Evolutionary conservation across 257 asterid species (phyloP), one percentile per base, ranked within the genome.

Genomic region (Plantago major): DNA sequence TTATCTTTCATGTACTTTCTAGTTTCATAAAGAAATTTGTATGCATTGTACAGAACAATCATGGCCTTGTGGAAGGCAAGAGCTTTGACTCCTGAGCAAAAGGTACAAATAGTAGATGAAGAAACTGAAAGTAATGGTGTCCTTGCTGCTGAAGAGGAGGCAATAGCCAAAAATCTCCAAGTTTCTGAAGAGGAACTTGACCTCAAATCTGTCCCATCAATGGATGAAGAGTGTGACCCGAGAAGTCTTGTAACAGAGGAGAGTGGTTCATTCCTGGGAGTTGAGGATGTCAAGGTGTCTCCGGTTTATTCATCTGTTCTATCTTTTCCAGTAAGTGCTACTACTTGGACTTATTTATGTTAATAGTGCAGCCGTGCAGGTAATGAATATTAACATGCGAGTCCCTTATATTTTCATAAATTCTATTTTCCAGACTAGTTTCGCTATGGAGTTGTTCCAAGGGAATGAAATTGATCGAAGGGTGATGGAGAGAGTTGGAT

Each of bases 11-110:
- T 42, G 28, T 42, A 42, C 5, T 58, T 58, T 58, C 9, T 42
- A 58, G 33, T 42, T 58, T 19, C 28, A 11, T 15, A 63, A 61
- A 42, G 55, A 44, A 65, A 53, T 63, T 15, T 18, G 30, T 71
- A 49, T 62, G 19, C 74, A 61, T 63, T 69, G 28, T 55, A 43
- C 77, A 92, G 97, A 82, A 89, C 97, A 65, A 87, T 93, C 76
- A 85, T 84, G 95, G 99, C 94, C 50, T 77, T 89, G 18, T 89
- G 99, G 99, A 89, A 68, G 70, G 96, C 97, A 37, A 78, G 96
- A 78, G 86, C 97, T 60, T 77, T 93, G 78, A 89, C 86, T 60
- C 99, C 94, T 7, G 99, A 87, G 79, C 96, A 93, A 79, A 93
- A 89, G 86, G 95, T 81, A 42, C 93, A 72, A 75, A 80, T 93